Evolutionary conservation across 306 rosid genomes (phyloP).

Genomic region (Dryas alaskensis): DNA sequence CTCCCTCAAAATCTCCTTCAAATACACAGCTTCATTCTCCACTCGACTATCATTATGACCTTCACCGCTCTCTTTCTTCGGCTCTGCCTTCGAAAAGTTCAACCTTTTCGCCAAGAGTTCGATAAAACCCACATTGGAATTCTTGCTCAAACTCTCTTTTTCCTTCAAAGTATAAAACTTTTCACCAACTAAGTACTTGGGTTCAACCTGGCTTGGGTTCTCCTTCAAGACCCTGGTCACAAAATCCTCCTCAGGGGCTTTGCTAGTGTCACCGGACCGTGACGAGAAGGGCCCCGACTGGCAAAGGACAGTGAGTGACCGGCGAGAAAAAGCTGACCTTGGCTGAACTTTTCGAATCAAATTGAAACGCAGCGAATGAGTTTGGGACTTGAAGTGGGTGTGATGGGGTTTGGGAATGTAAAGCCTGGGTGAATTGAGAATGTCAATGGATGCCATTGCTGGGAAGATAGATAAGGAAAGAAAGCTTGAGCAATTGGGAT

Average conservation of each 20-base stretch:
- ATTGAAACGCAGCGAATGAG: slow-evolving; percentile 29
- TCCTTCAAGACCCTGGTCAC: slow-evolving; percentile 77
- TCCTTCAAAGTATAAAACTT: slow-evolving; percentile 64
- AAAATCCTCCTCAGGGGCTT: slow-evolving; percentile 56
- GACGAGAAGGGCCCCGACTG: slow-evolving; percentile 40
- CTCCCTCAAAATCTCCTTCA: slow-evolving; percentile 79
- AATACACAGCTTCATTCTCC: slow-evolving; percentile 54
- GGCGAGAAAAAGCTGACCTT: slow-evolving; percentile 28
- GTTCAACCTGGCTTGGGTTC: slow-evolving; percentile 89
- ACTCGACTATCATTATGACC: slow-evolving; percentile 29
- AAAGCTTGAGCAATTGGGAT: slow-evolving; percentile 6
- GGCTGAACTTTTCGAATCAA: slow-evolving; percentile 32
- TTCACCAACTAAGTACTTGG: slow-evolving; percentile 66
- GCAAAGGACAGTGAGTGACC: slow-evolving; percentile 48
- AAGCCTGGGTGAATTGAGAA: slow-evolving; percentile 49
- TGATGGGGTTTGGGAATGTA: slow-evolving; percentile 40
- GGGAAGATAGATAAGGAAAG: background rate
- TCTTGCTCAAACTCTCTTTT: slow-evolving; percentile 51
- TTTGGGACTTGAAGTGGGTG: slow-evolving; percentile 24
- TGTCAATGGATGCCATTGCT: slow-evolving; percentile 57
- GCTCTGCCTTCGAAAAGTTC: slow-evolving; percentile 32
- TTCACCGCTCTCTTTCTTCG: slow-evolving; percentile 35
- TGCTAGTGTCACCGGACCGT: slow-evolving; percentile 22
- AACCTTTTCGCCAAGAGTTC: slow-evolving; percentile 45
- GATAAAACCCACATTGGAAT: slow-evolving; percentile 34